phyloP scores from a whole-genome alignment of 805 yeast species.

The Barnettozyma siamensis region DNA sequence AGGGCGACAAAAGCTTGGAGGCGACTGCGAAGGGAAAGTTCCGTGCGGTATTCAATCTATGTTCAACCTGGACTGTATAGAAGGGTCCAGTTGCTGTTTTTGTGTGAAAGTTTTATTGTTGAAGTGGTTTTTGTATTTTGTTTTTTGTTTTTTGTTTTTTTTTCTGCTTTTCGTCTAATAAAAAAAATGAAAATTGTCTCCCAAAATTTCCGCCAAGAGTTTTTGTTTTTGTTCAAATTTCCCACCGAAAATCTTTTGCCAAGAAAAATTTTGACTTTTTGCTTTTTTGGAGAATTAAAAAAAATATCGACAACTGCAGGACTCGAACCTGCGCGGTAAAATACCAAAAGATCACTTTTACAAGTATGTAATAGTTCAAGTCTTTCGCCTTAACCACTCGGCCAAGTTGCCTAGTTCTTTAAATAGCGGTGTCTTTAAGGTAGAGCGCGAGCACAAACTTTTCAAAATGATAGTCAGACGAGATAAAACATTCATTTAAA shows the following conservation, averaged over 20 bases:
- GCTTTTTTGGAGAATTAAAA: neutral
- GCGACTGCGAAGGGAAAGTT: too few relatives aligned
- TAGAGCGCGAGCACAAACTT: too few relatives aligned
- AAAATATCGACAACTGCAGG: constrained; percentile 25
- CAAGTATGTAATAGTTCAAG: constrained; percentile 16
- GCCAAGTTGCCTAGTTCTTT: constrained; percentile 23
- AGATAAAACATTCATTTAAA: too few relatives aligned
- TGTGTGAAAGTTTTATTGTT: neutral
- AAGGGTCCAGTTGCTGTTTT: neutral
- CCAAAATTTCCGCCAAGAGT: neutral
- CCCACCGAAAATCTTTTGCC: neutral
- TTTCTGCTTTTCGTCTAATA: neutral
- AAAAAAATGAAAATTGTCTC: neutral
- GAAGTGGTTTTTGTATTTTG: neutral
- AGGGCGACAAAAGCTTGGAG: too few relatives aligned
- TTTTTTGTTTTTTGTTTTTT: neutral
- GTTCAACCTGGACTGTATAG: too few relatives aligned
- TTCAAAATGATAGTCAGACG: too few relatives aligned
- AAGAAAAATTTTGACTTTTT: neutral
- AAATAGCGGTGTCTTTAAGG: too few relatives aligned
- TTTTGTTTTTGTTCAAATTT: neutral
- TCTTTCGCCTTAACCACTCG: constrained; percentile 28
- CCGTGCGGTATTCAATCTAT: too few relatives aligned
- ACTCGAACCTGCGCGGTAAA: constrained; percentile 28
- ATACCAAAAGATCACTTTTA: constrained; percentile 23